phyloP scores from a whole-genome alignment of 2,329 filamentous ascomycete species.

The Coccinonectria pachysandricola region DNA sequence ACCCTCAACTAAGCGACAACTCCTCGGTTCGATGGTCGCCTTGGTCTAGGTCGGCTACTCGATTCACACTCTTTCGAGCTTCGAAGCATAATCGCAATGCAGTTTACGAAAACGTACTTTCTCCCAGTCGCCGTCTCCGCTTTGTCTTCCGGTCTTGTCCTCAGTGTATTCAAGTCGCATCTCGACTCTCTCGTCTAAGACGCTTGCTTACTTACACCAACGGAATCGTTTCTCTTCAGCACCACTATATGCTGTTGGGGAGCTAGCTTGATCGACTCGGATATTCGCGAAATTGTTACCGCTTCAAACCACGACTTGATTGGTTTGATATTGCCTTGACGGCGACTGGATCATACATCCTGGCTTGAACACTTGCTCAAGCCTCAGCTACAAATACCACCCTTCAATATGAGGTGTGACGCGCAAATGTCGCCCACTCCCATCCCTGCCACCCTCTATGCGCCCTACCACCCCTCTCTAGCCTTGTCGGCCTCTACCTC shows the following conservation, averaged over 20 bases:
- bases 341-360: slow-evolving; percentile 43
- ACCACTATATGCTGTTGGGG: slow-evolving; percentile 28
- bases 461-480: slow-evolving; percentile 59
- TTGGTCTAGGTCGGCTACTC: slow-evolving; percentile 21
- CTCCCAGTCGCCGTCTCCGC: slow-evolving; percentile 54
- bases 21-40: slow-evolving; percentile 24
- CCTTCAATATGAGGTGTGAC: slow-evolving; percentile 49
- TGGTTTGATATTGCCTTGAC: slow-evolving; percentile 40
- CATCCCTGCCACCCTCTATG: slow-evolving; percentile 35
- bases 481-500: slow-evolving; percentile 69
- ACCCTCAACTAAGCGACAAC: slow-evolving; percentile 1
- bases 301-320: slow-evolving; percentile 33
- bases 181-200: slow-evolving; percentile 33
- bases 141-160: slow-evolving; percentile 49
- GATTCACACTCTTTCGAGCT: slow-evolving; percentile 15
- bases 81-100: slow-evolving; percentile 41
- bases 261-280: slow-evolving; percentile 28
- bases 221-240: slow-evolving; percentile 30
- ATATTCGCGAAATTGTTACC: slow-evolving; percentile 23
- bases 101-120: slow-evolving; percentile 42
- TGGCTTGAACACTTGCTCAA: slow-evolving; percentile 23
- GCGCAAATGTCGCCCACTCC: slow-evolving; percentile 42
- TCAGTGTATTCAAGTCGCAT: slow-evolving; percentile 40
- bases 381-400: slow-evolving; percentile 17
- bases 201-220: slow-evolving; percentile 28